Evolutionary conservation across 2,329 filamentous ascomycete genomes (phyloP).

Genomic region (Diaporthe velutina): DNA sequence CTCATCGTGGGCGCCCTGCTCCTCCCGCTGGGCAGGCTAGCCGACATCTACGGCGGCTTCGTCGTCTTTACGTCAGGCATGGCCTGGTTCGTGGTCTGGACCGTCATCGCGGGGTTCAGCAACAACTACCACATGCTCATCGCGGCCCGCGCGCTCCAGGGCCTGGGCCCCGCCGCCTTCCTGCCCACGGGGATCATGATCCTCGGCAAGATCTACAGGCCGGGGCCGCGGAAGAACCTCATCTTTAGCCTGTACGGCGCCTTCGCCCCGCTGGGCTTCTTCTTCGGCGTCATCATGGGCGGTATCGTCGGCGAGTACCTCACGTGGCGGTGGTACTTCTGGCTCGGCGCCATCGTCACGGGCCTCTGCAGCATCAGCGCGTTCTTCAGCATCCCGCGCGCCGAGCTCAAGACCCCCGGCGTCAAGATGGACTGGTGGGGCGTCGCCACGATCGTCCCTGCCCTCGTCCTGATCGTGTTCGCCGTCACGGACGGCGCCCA

Average conservation of each 20-base stretch:
- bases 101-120: slow-evolving; percentile 78
- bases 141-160: slow-evolving; percentile 79
- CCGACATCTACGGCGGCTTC: slow-evolving; percentile 74
- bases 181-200: slow-evolving; percentile 78
- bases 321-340: slow-evolving; percentile 79
- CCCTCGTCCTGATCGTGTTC: slow-evolving; percentile 78
- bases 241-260: slow-evolving; percentile 72
- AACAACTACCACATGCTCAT: slow-evolving; percentile 78
- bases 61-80: slow-evolving; percentile 71
- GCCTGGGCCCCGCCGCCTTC: slow-evolving; percentile 79
- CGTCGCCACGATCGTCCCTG: slow-evolving; percentile 70
- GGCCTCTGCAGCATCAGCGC: slow-evolving; percentile 62
- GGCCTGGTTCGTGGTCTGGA: slow-evolving; percentile 77
- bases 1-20: slow-evolving; percentile 68
- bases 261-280: slow-evolving; percentile 70
- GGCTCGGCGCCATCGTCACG: slow-evolving; percentile 64
- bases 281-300: slow-evolving; percentile 75
- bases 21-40: slow-evolving; percentile 72
- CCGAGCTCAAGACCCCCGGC: slow-evolving; percentile 42
- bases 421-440: slow-evolving; percentile 78
- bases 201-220: slow-evolving; percentile 76
- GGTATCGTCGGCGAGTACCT: slow-evolving; percentile 72
- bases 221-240: slow-evolving; percentile 79
- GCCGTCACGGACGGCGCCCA: slow-evolving; percentile 81
- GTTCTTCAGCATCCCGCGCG: slow-evolving; percentile 54